These are phyloP conservation scores for Neurospora tetrasperma DNA, from an alignment of 495 filamentous ascomycete species.

Conservation along the genomic window DNA sequence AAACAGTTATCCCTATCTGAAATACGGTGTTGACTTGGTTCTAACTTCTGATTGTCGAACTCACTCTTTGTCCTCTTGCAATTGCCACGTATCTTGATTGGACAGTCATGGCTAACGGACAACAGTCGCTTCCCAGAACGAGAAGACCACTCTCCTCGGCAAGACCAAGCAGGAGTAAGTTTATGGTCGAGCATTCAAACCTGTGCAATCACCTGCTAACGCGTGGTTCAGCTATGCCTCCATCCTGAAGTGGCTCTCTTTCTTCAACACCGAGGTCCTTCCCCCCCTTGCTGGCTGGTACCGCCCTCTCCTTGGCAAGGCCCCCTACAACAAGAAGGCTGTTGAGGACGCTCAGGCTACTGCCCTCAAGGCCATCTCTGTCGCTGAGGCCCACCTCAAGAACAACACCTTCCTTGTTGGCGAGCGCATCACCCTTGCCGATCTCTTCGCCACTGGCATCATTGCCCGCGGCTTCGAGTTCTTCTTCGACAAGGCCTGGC, in stretches of 20 bases:
- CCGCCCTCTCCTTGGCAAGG: constrained; percentile 73
- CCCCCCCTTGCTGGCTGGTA: constrained; percentile 69
- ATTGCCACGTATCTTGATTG: constrained; percentile 15
- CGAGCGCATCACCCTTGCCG: constrained; percentile 93
- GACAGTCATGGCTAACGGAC: constrained; percentile 25
- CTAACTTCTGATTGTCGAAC: constrained; percentile 45
- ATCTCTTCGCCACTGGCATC: constrained; percentile 72
- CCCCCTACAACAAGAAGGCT: constrained; percentile 94
- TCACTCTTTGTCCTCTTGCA: constrained; percentile 6
- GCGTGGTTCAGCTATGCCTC: constrained; percentile 57
- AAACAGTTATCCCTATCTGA: constrained; percentile 99
- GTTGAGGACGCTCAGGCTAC: constrained; percentile 67
- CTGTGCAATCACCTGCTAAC: constrained; percentile 13
- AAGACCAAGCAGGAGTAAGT: constrained; percentile 98
- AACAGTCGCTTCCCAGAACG: constrained; percentile 95
- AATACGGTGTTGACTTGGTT: constrained; percentile 63
- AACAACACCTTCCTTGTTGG: constrained; percentile 95
- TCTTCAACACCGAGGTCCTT: constrained; percentile 77
- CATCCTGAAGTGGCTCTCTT: constrained; percentile 95
- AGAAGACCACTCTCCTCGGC: constrained; percentile 97
- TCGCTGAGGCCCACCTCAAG: constrained; percentile 78
- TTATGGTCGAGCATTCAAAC: not conserved
- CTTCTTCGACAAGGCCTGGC: constrained; percentile 83
- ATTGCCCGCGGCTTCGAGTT: constrained; percentile 76
- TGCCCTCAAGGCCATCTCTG: constrained; percentile 52